Conservation (phyloP, 352 stramenopile genomes). For the Phytopythium aichiense region DNA sequence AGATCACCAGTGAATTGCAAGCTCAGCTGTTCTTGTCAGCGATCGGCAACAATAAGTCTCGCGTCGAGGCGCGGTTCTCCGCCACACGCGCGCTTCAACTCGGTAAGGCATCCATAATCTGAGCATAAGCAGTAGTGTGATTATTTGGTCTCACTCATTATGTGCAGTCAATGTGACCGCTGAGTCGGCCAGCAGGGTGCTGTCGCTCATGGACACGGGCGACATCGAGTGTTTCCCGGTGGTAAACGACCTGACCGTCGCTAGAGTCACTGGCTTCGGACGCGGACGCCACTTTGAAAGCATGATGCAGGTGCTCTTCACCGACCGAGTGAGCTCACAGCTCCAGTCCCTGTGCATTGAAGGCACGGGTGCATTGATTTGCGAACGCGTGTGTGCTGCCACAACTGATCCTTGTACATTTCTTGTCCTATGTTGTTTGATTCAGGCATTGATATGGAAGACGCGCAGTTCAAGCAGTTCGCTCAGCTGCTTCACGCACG, state of each 20-base stretch:
- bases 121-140: background rate
- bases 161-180: constrained; percentile 9
- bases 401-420: background rate
- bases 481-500: constrained; percentile 41
- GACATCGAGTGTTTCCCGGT: constrained; percentile 36
- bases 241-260: constrained; percentile 26
- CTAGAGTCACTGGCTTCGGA: constrained; percentile 21
- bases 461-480: constrained; percentile 44
- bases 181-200: constrained; percentile 19
- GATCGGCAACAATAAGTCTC: background rate
- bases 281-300: constrained; percentile 29
- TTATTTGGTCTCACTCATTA: background rate
- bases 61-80: background rate
- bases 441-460: constrained; percentile 33
- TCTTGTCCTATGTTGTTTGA: background rate
- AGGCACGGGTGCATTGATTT: constrained; percentile 9
- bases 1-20: constrained; percentile 11
- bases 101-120: background rate
- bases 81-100: background rate
- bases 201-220: constrained; percentile 28
- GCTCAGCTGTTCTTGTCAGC: constrained; percentile 17
- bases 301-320: constrained; percentile 55
- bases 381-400: background rate
- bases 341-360: constrained; percentile 29
- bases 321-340: constrained; percentile 31